A percentile compares a stretch with the other conserved stretches of the same genome.
phyloP scores from a whole-genome alignment of 2,329 filamentous ascomycete species.

The Arthrobotrys entomopaga region DNA sequence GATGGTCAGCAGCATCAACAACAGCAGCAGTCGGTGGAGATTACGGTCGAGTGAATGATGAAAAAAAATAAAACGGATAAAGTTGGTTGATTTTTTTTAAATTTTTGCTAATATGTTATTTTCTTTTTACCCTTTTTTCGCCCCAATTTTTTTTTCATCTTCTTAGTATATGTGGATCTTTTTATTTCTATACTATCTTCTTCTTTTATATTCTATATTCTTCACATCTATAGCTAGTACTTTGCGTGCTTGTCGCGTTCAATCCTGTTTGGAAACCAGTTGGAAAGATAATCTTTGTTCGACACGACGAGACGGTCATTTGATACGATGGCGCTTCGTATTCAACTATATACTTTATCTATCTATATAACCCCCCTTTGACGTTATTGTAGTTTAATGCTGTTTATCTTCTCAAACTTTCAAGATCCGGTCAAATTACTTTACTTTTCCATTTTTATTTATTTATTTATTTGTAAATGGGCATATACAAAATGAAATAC shows the following conservation, averaged over 20 bases:
- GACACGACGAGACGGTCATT: slow-evolving; percentile 35
- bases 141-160: slow-evolving; percentile 12
- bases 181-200: slow-evolving; percentile 30
- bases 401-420: slow-evolving; percentile 39
- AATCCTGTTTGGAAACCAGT: slow-evolving; percentile 28
- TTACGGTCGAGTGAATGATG: slow-evolving; percentile 59
- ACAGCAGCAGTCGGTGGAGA: slow-evolving; percentile 58
- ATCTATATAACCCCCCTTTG: slow-evolving; percentile 22
- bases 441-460: slow-evolving; percentile 4
- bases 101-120: slow-evolving; percentile 39
- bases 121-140: slow-evolving; percentile 30
- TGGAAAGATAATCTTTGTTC: slow-evolving; percentile 45
- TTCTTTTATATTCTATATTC: slow-evolving; percentile 39
- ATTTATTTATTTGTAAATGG: not conserved
- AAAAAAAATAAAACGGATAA: slow-evolving; percentile 34
- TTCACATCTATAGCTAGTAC: slow-evolving; percentile 38
- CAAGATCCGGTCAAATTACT: not conserved
- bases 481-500: slow-evolving; percentile 4
- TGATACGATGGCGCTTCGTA: slow-evolving; percentile 39
- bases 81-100: slow-evolving; percentile 32
- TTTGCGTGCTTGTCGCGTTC: slow-evolving; percentile 37
- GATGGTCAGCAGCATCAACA: slow-evolving; percentile 51
- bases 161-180: slow-evolving; percentile 50
- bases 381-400: slow-evolving; percentile 49
- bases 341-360: slow-evolving; percentile 39